Conservation (phyloP, 2,329 filamentous ascomycete species). For the Periconia sp. region DNA sequence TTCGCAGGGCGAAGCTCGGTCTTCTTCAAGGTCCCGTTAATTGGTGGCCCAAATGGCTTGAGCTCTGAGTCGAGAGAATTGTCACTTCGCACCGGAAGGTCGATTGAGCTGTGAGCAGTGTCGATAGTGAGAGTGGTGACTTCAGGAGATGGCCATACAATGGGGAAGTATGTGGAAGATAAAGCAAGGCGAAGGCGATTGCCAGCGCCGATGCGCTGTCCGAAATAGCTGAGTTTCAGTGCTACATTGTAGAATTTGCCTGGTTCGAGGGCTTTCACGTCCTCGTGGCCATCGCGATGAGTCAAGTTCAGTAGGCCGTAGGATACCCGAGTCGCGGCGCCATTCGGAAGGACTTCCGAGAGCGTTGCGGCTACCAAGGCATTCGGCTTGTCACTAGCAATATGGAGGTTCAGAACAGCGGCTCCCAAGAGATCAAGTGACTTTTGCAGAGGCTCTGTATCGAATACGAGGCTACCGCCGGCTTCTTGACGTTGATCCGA, state of each 20-base stretch:
- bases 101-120: slow-evolving; percentile 1
- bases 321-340: slow-evolving; percentile 3
- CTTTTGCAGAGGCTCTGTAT: slow-evolving; percentile 1
- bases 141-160: slow-evolving; percentile 6
- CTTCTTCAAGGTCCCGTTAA: slow-evolving; percentile 5
- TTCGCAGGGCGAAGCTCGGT: slow-evolving; percentile 2
- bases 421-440: slow-evolving; percentile 2
- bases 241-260: slow-evolving; percentile 4
- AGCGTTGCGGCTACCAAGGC: slow-evolving; percentile 5
- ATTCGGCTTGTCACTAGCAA: slow-evolving; percentile 4
- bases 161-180: slow-evolving; percentile 4
- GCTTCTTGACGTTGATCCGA: slow-evolving; percentile 6
- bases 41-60: slow-evolving; percentile 2
- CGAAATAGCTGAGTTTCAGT: slow-evolving; percentile 4
- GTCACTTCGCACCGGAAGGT: slow-evolving; percentile 2
- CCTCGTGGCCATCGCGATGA: slow-evolving; percentile 2
- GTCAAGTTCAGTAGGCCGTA: slow-evolving; percentile 5
- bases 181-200: slow-evolving; percentile 4
- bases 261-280: background rate
- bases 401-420: slow-evolving; percentile 1
- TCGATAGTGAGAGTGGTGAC: slow-evolving; percentile 4
- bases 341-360: slow-evolving; percentile 4
- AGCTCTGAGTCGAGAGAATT: slow-evolving; percentile 2
- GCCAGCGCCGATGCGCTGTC: slow-evolving; percentile 3
- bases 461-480: slow-evolving; percentile 4